Evolutionary conservation across 192 early-diverging fungal species (phyloP).

Genomic region (Coemansia guatemalensis): DNA sequence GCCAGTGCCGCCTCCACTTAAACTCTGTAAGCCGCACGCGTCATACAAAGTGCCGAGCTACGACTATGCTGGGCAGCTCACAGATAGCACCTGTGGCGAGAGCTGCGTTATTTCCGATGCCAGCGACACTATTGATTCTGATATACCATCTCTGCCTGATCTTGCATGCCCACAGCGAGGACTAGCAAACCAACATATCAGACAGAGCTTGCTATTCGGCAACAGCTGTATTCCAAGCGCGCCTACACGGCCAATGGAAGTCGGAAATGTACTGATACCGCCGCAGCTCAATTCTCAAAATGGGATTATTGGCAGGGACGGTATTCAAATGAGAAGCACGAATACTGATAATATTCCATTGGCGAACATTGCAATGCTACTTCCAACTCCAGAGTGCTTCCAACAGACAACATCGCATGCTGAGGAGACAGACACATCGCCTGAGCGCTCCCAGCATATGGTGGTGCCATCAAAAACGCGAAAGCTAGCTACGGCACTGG

Average conservation of each 20-base stretch:
- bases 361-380: conserved; percentile 16
- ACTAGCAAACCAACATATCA: conserved; percentile 1
- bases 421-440: background rate
- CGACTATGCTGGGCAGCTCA: conserved; percentile 10
- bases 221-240: conserved; percentile 8
- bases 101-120: conserved; percentile 23
- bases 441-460: background rate
- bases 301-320: conserved; percentile 1
- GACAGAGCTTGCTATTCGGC: conserved; percentile 31
- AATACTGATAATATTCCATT: conserved; percentile 23
- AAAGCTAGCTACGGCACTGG: conserved; percentile 30
- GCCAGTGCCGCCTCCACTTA: background rate
- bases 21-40: conserved; percentile 6
- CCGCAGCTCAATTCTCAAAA: conserved; percentile 1
- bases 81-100: conserved; percentile 13
- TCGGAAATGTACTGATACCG: background rate
- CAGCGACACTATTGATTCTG: conserved; percentile 30
- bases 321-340: background rate
- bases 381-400: conserved; percentile 1
- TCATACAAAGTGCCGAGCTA: conserved; percentile 3
- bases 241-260: background rate
- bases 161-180: conserved; percentile 8
- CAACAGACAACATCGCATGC: background rate
- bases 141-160: conserved; percentile 14
- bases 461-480: conserved; percentile 23